These are phyloP conservation scores for Salix arbutifolia DNA, from an alignment of 345 rosid species.

Conservation along the genomic window DNA sequence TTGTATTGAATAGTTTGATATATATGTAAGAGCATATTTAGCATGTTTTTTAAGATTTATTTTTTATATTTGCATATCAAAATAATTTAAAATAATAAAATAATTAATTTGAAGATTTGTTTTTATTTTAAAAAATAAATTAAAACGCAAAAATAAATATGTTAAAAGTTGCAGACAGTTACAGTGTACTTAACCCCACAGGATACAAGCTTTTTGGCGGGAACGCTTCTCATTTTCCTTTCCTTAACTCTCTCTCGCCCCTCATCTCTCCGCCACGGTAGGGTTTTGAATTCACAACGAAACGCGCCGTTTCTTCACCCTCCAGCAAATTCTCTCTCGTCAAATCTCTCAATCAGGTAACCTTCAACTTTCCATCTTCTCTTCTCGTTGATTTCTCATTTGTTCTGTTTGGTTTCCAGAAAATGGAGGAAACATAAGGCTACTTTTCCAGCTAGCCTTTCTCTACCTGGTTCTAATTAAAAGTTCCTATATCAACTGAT, in stretches of 20 bases:
- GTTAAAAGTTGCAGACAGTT: too few species aligned
- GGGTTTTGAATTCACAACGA: conserved; percentile 10
- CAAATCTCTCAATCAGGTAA: background rate
- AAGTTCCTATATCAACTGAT: too few species aligned
- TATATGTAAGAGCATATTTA: too few species aligned
- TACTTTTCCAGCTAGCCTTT: background rate
- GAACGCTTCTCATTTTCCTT: conserved; percentile 4
- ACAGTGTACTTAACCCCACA: background rate
- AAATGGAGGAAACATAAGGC: background rate
- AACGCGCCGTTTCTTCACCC: conserved; percentile 21
- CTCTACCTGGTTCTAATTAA: too few species aligned
- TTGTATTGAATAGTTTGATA: too few species aligned
- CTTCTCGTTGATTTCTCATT: background rate
- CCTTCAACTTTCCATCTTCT: background rate
- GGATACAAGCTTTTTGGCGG: conserved; percentile 20
- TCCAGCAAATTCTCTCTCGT: background rate
- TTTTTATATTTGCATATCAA: too few species aligned
- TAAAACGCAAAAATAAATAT: too few species aligned
- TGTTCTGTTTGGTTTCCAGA: background rate
- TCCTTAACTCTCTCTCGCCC: background rate
- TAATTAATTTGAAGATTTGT: too few species aligned
- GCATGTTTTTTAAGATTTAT: too few species aligned
- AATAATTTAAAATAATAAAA: too few species aligned
- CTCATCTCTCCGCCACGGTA: background rate
- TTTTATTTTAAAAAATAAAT: too few species aligned